Conservation (phyloP, 345 rosid genomes). For the Melaleuca quinquenervia region DNA sequence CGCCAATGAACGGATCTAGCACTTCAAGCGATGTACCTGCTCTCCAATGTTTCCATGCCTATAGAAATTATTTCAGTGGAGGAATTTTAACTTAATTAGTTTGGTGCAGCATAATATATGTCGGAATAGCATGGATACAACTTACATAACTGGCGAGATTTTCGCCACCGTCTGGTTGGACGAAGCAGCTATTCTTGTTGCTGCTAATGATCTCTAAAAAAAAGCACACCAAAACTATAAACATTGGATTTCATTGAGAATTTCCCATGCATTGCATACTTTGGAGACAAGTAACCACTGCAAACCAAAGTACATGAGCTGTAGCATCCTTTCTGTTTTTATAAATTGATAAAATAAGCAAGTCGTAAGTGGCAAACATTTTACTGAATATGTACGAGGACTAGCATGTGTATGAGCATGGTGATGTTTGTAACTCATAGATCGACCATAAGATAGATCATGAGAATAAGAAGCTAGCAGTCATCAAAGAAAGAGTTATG, state of each 20-base stretch:
- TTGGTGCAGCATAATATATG: too few relatives aligned
- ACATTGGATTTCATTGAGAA: conserved; percentile 14
- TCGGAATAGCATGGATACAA: background rate
- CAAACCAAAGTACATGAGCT: background rate
- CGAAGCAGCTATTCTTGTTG: conserved; percentile 16
- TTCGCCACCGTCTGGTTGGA: background rate
- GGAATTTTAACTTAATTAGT: too few relatives aligned
- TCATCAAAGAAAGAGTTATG: background rate
- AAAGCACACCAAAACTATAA: conserved; percentile 14
- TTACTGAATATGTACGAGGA: too few relatives aligned
- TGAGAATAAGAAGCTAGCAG: too few relatives aligned
- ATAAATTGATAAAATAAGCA: too few relatives aligned
- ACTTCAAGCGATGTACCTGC: conserved; percentile 1
- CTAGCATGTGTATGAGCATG: too few relatives aligned
- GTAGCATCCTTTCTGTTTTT: too few relatives aligned
- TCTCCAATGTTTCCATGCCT: conserved; percentile 22
- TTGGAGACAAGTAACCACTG: background rate
- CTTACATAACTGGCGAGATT: background rate
- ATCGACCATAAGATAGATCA: too few relatives aligned
- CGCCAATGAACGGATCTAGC: conserved; percentile 6
- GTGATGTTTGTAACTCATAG: too few relatives aligned
- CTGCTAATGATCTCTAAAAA: conserved; percentile 26
- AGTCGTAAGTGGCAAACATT: too few relatives aligned
- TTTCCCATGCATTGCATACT: background rate
- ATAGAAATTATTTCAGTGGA: background rate